phyloP scores from a whole-genome alignment of 1,284 basidiomycete species.

The Polyporus tsugae region DNA sequence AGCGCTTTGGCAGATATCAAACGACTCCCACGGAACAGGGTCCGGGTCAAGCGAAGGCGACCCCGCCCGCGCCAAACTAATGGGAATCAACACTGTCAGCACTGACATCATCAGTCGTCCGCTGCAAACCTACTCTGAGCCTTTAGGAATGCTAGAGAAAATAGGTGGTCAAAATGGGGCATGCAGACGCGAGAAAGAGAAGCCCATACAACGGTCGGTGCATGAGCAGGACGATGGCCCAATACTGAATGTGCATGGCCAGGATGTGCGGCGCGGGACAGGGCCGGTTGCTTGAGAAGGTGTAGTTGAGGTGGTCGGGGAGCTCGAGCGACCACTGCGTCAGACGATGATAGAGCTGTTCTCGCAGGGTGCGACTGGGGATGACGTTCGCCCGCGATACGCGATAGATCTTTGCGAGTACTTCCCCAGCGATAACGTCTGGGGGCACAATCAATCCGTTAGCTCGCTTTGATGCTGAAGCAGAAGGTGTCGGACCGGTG shows the following conservation, averaged over 20 bases:
- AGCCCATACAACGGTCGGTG: constrained; percentile 81
- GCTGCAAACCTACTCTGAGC: constrained; percentile 57
- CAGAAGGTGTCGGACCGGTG: constrained; percentile 19
- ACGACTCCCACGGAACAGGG: constrained; percentile 59
- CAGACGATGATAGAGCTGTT: constrained; percentile 67
- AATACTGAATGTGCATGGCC: constrained; percentile 81
- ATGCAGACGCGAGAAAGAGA: neutral
- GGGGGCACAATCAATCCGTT: neutral
- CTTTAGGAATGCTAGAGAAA: constrained; percentile 67
- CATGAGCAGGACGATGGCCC: constrained; percentile 79
- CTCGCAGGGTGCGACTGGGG: constrained; percentile 56
- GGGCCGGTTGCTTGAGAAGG: constrained; percentile 57
- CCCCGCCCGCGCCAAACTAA: constrained; percentile 16
- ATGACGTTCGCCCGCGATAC: constrained; percentile 59
- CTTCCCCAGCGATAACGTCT: constrained; percentile 70
- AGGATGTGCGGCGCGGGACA: constrained; percentile 73
- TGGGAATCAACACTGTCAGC: neutral
- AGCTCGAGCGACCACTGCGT: constrained; percentile 82
- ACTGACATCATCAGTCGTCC: constrained; percentile 49
- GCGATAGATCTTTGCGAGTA: constrained; percentile 79
- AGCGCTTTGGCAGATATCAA: constrained; percentile 80
- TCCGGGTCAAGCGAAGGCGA: constrained; percentile 30
- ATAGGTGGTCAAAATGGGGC: constrained; percentile 13
- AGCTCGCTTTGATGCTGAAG: neutral
- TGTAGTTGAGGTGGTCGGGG: constrained; percentile 70